A percentile compares a stretch with the other conserved stretches of the same genome.
Conservation (phyloP, 2,329 filamentous ascomycete genomes). For the Aspergillus felis region DNA sequence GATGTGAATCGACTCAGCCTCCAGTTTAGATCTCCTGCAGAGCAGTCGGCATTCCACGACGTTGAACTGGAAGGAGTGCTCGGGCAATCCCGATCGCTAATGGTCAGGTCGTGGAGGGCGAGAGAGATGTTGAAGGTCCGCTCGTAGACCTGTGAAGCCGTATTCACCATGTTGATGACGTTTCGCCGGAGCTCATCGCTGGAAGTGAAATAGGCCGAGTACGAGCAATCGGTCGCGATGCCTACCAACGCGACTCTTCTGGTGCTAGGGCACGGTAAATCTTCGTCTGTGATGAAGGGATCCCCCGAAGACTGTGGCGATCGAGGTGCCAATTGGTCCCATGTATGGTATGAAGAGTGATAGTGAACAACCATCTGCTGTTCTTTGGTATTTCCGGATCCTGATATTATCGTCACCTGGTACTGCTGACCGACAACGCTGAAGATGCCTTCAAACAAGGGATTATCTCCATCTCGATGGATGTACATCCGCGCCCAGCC, state of each 20-base stretch:
- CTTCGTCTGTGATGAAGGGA: no score
- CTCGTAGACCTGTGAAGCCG: constrained; percentile 81
- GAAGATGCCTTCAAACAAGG: constrained; percentile 11
- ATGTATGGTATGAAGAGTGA: no score
- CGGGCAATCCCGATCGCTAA: constrained; percentile 70
- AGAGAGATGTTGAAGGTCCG: constrained; percentile 87
- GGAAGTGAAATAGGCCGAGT: constrained; percentile 66
- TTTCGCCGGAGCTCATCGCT: constrained; percentile 42
- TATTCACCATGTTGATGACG: constrained; percentile 62
- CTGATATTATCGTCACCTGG: neutral
- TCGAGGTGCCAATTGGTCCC: neutral
- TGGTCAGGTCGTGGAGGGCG: constrained; percentile 75
- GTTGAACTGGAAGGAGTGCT: constrained; percentile 55
- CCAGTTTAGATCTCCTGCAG: constrained; percentile 14
- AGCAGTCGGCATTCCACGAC: constrained; percentile 19
- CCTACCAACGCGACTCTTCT: constrained; percentile 83
- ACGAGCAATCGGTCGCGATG: constrained; percentile 86
- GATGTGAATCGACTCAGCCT: constrained; percentile 67
- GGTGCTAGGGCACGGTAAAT: constrained; percentile 64
- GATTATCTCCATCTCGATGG: constrained; percentile 3
- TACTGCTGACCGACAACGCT: constrained; percentile 2
- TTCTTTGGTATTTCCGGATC: neutral
- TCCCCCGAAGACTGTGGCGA: no score
- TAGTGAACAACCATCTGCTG: no score
- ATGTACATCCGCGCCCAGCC: constrained; percentile 13